These are phyloP conservation scores for Saccharomycopsis amapae DNA, from an alignment of 805 yeast species.

Conservation along the genomic window DNA sequence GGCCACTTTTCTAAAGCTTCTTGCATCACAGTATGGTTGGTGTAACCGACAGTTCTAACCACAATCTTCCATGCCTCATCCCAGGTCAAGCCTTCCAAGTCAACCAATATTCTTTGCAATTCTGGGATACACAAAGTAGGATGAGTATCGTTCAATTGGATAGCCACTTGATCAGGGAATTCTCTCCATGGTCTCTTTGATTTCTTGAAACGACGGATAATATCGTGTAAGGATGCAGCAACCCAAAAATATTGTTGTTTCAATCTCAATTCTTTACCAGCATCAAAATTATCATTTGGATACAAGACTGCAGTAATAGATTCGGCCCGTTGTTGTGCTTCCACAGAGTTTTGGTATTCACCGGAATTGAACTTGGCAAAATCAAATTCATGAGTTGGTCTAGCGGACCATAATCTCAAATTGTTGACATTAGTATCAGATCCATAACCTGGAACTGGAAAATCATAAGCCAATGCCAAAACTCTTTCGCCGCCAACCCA, in stretches of 20 bases:
- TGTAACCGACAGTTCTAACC: constrained; percentile 75
- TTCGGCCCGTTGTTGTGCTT: constrained; percentile 82
- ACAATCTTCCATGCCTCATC: constrained; percentile 81
- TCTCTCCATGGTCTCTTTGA: constrained; percentile 68
- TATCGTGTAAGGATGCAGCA: constrained; percentile 86
- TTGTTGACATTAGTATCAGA: constrained; percentile 73
- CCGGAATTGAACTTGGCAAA: constrained; percentile 87
- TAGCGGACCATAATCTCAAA: constrained; percentile 83
- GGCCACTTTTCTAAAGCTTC: constrained; percentile 98
- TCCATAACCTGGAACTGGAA: constrained; percentile 87
- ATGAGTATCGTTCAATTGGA: constrained; percentile 91
- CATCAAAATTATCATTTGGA: constrained; percentile 89
- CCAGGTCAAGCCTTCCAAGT: constrained; percentile 77
- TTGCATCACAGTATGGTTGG: constrained; percentile 91
- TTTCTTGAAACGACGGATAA: constrained; percentile 83
- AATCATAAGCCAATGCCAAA: constrained; percentile 83
- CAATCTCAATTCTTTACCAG: constrained; percentile 85
- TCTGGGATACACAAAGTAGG: constrained; percentile 90
- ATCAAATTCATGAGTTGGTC: constrained; percentile 87
- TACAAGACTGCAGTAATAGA: constrained; percentile 87
- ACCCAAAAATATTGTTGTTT: constrained; percentile 98
- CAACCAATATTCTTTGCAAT: constrained; percentile 78
- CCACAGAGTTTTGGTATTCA: constrained; percentile 79
- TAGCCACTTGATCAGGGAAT: constrained; percentile 80
- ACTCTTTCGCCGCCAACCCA: constrained; percentile 92